Base-by-base conservation (phyloP, 768 basidiomycete species). In the Tulasnella sp. region DNA sequence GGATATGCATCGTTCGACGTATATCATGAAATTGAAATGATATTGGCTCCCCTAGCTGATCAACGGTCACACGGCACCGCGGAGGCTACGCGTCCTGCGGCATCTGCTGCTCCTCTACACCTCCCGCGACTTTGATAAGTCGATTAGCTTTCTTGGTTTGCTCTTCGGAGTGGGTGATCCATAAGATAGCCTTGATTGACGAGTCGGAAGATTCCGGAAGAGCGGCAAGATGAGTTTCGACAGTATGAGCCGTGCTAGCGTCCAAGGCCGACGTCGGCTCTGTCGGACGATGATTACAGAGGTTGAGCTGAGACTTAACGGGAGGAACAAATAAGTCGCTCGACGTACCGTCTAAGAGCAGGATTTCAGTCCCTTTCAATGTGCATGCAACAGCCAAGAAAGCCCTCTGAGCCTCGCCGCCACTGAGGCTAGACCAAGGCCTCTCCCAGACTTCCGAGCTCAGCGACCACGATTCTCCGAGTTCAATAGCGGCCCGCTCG, bases 211-310 rank as follows among this genome's bases (percentile, higher is more conserved):
- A 85, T 55, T 83, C 87, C 46, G 95, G 83, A 76, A 90, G 87
- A 10, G 86, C 82, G 5, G 87, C 78, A 18, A 96, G 84, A 70
- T 86, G 88, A 69, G 87, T 84, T 82, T 97, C 95, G 1, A 97
- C 92, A 39, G 86, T 83, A 18, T 85, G 81, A 18, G 91, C 91
- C 0, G 91, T 88, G 42, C 88, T 87, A 20, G 89, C 85, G 83
- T 97, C 95, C 77, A 97, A 86, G 0, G 95, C 95, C 11, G 93
- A 95, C 0, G 95, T 96, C 1, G 95, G 95, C 83, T 97, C 95
- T 96, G 80, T 7, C 44, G 46, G 32, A 42, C 42, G 23, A 48
- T 44, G 48, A 79, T 44, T 42, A 51, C 26, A 73, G 23, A 70
- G 51, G 75, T 39, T 57, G 70, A 42, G 37, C 51, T 46, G 42